phyloP scores from a whole-genome alignment of 371 early-diverging fungal species.

The Funneliformis caledonium region DNA sequence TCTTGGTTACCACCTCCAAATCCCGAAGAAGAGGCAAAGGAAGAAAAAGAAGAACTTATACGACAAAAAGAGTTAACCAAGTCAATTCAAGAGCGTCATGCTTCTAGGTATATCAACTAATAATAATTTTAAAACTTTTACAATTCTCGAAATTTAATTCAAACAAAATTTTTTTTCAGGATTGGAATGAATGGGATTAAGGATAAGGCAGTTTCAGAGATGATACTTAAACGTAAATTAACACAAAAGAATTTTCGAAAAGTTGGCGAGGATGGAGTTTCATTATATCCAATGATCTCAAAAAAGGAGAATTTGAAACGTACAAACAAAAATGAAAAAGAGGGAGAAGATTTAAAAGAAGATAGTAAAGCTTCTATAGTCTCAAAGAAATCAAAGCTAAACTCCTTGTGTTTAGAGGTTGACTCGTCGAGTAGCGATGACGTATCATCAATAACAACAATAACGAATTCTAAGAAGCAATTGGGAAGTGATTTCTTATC shows the following conservation, averaged over 20 bases:
- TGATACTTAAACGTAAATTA: constrained; percentile 25
- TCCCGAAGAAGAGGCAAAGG: constrained; percentile 51
- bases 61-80: constrained; percentile 14
- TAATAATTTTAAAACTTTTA: background rate
- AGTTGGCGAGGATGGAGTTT: background rate
- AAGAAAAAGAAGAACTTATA: constrained; percentile 35
- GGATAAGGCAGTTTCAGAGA: constrained; percentile 8
- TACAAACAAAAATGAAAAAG: background rate
- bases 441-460: background rate
- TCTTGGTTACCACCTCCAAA: constrained; percentile 55
- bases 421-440: background rate
- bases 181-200: background rate
- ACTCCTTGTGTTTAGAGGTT: background rate
- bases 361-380: constrained; percentile 22
- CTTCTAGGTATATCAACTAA: background rate
- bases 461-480: background rate
- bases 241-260: background rate
- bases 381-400: background rate
- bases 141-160: background rate
- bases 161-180: background rate
- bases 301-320: background rate
- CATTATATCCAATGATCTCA: background rate
- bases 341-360: background rate
- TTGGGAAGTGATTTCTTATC: constrained; percentile 23
- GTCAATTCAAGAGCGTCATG: background rate